Evolutionary conservation across 2,329 filamentous ascomycete species (phyloP), one percentile per base, ranked within the genome.

Genomic region (Helicocarpus griseus): DNA sequence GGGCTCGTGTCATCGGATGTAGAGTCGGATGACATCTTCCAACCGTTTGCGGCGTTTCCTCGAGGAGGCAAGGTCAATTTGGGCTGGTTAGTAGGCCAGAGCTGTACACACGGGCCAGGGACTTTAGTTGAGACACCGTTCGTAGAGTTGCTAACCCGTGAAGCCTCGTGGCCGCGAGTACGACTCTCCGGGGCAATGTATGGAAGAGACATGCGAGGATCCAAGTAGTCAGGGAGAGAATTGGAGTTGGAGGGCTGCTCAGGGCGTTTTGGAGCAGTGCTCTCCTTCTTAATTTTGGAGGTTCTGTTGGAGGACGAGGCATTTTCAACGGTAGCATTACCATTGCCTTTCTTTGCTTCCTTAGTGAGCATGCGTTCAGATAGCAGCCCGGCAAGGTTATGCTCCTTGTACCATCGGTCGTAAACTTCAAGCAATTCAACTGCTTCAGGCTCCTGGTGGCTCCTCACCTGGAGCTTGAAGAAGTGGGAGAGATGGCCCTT

Each of bases 401-500:
- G 80, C 26, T 77, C 72, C 14, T 77, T 74, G 63, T 90, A 94
- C 91, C 91, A 96, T 33, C 73, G 70, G 51, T 94, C 82, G 63
- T 89, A 96, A 41, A 77, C 71, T 33, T 81, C 76, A 41, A 95
- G 74, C 29, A 79, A 67, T 9, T 77, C 66, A 22, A 77, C 75
- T n/a, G 85, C 82, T n/a, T 72, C 71, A n/a, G 76, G 68, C 54
- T 94, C 86, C 43, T 79, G 76, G 50, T 81, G 78, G 51, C 84
- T 80, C 52, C 80, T 81, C 58, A 95, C 80, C 61, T 88, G 84
- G 49, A 89, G 77, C 62, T 88, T 89, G 72, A 90, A 94, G 61
- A 87, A 83, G 64, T 88, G 80, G 54, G 89, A 83, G 31, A 96
- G 74, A 66, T 97, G 91, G n/a, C 86, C 86, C 66, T 96, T 96